Base-by-base conservation (phyloP, 805 yeast genomes). In the Kazachstania kunashirensis region DNA sequence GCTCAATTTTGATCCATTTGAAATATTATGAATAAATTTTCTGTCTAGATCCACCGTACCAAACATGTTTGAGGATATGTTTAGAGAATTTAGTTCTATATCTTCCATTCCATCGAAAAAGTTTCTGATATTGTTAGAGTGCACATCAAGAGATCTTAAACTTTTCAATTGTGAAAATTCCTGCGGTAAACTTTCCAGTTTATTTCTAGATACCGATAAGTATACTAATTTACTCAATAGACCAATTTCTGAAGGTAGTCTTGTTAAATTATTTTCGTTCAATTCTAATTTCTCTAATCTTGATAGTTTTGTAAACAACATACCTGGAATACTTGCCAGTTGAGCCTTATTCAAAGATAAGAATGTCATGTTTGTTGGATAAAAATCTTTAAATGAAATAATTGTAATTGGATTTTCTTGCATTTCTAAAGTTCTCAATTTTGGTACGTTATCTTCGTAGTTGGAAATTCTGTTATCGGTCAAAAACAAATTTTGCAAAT, bases 281-380 rank as follows among this genome's bases (percentile, higher is more conserved):
- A 92, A 60, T 20, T 75, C 76, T 44, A 92, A 61, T 41, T 75
- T 80, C 47, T 83, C 94, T 36, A 86, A 63, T 41, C 74, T 71
- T 0, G 82, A 73, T 29, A 86, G 65, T 44, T 68, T 70, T 6
- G 67, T 57, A 30, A 86, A 67, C 40, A 86, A 73, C 13, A 71
- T 73, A 6, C 73, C 67, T 1, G 88, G 79, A 20, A 92, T 64
- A 6, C 83, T 68, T 0, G 95, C 75, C 33, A 92, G 63, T 49
- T 84, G 85, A 1, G 95, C 96, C 50, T 81, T 82, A 8, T 83
- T 75, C 36, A 92, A 63, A 43, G 85, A 85, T 33, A 92, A 66
- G 13, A 77, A 74, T 2, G 85, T 78, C 55, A 86, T 65, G 43
- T 73, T 69, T 9, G 68, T 65, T 55, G 84, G 72, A 13, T 62